Percentiles rank a stretch among this genome's conserved stretches.
Evolutionary conservation across 192 early-diverging fungal species (phyloP).

Genomic region (Backusella australiensis): DNA sequence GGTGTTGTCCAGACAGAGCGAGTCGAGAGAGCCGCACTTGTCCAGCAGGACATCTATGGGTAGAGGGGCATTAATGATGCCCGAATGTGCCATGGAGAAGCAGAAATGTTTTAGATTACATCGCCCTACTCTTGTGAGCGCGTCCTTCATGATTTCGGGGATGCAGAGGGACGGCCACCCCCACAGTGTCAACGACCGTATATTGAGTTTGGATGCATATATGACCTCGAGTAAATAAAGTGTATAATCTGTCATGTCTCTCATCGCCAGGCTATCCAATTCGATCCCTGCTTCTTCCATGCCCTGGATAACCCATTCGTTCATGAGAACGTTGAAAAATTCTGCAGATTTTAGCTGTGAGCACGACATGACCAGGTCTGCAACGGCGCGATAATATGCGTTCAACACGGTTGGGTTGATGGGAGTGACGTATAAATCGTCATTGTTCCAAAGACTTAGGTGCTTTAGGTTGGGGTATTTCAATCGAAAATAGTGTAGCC

Average conservation of each 20-base stretch:
- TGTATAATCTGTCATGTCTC: conserved; percentile 13
- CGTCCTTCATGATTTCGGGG: background rate
- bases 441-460: background rate
- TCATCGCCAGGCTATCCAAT: background rate
- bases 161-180: conserved; percentile 9
- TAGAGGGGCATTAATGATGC: background rate
- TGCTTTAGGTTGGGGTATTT: conserved; percentile 6
- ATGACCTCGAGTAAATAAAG: background rate
- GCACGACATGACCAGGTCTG: background rate
- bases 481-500: background rate
- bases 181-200: background rate
- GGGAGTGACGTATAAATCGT: background rate
- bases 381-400: background rate
- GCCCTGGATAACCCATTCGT: background rate
- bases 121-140: background rate
- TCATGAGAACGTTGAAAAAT: conserved; percentile 4
- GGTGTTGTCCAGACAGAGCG: background rate
- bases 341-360: background rate
- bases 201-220: background rate
- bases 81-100: background rate
- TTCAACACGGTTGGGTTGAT: background rate
- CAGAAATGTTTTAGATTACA: background rate
- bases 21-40: background rate
- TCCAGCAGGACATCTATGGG: background rate
- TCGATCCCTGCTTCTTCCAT: background rate